Percentiles rank a stretch among this genome's conserved stretches.
Evolutionary conservation across 768 basidiomycete species (phyloP).

Genomic region (Auricularia cornea): DNA sequence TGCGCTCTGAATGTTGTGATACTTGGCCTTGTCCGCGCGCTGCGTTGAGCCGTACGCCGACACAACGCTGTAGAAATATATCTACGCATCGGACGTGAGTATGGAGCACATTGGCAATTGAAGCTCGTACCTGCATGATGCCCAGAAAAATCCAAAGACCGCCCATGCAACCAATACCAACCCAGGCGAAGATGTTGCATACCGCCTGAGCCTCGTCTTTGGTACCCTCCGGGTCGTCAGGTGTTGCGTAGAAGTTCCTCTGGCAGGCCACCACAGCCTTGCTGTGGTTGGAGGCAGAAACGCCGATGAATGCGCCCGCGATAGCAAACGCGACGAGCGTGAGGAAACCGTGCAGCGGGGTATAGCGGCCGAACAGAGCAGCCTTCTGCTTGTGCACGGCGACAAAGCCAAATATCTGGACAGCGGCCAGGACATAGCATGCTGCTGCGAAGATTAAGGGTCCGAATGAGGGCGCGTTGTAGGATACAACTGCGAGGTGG

Average conservation of each 20-base stretch:
- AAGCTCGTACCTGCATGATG: constrained; percentile 59
- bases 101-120: constrained; percentile 23
- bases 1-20: constrained; percentile 39
- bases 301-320: constrained; percentile 70
- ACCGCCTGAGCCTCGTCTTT: constrained; percentile 55
- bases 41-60: constrained; percentile 66
- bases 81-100: constrained; percentile 32
- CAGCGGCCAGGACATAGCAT: constrained; percentile 63
- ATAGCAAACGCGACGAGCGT: constrained; percentile 60
- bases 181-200: constrained; percentile 89
- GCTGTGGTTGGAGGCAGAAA: constrained; percentile 71
- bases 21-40: constrained; percentile 69
- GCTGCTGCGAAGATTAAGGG: constrained; percentile 64
- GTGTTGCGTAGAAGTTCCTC: constrained; percentile 42
- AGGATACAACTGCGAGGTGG: constrained; percentile 63
- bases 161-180: constrained; percentile 85
- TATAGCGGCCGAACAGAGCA: constrained; percentile 57
- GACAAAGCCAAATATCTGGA: constrained; percentile 79
- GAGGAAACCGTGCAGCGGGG: constrained; percentile 51
- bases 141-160: constrained; percentile 76
- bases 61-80: constrained; percentile 39
- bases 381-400: constrained; percentile 73
- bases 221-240: constrained; percentile 17
- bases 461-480: constrained; percentile 71
- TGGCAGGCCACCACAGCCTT: constrained; percentile 35